Evolutionary conservation across 139 green algal genomes (phyloP).

Genomic region (Chlorella sp.): DNA sequence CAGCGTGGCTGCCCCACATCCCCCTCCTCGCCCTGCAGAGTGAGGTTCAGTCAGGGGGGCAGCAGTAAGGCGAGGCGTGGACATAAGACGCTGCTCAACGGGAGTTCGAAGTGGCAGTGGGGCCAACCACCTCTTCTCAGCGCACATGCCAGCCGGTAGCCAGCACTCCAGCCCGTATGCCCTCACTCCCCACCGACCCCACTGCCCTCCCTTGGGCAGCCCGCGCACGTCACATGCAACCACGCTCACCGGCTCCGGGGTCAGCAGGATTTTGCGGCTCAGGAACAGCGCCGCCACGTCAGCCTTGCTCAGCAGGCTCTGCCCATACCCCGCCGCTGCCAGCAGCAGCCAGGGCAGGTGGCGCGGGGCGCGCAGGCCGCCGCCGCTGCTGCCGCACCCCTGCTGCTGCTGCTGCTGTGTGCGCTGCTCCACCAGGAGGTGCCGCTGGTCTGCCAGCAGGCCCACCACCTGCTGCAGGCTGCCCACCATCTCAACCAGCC

Average conservation of each 20-base stretch:
- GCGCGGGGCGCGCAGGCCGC: not conserved
- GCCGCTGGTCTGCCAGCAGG: conserved; percentile 12
- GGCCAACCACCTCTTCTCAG: not conserved
- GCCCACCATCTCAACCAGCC: conserved; percentile 12
- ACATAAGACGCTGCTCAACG: not conserved
- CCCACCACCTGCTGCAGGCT: conserved; percentile 13
- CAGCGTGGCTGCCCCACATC: not conserved
- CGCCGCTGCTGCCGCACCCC: not conserved
- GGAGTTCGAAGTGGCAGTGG: not conserved
- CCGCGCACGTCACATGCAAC: not conserved
- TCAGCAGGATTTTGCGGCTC: conserved; percentile 42
- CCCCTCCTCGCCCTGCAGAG: not conserved
- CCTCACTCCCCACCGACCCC: too few species aligned
- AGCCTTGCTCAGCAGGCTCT: conserved; percentile 26
- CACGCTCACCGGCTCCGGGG: not conserved
- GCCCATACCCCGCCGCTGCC: conserved; percentile 34
- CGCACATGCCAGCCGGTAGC: not conserved
- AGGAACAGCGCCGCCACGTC: conserved; percentile 49
- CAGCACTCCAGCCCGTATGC: not conserved
- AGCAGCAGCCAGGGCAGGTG: conserved; percentile 35
- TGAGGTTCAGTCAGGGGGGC: not conserved
- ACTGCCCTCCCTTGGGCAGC: not conserved
- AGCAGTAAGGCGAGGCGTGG: not conserved
- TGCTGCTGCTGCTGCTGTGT: not conserved
- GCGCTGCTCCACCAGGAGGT: conserved; percentile 17